Conservation (phyloP, 2,329 filamentous ascomycete species). For the Podosphaera leucotricha region DNA sequence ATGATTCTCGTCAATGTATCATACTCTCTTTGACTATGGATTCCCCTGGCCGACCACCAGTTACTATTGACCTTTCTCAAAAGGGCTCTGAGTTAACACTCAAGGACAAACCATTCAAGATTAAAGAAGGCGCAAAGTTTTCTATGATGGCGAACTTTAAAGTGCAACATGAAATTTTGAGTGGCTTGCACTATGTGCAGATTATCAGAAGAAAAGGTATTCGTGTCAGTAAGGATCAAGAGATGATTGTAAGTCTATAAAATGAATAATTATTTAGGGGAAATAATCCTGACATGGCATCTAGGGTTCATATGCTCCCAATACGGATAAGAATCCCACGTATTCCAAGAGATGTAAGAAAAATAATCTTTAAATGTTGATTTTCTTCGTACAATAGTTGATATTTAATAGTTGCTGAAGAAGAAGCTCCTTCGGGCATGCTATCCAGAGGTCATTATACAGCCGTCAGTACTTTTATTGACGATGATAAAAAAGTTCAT, state of each 20-base stretch:
- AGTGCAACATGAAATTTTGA: conserved; percentile 91
- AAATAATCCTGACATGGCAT: not conserved
- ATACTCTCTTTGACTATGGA: conserved; percentile 81
- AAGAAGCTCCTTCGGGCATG: conserved; percentile 83
- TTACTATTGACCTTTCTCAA: conserved; percentile 65
- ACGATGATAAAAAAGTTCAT: conserved; percentile 82
- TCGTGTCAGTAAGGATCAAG: conserved; percentile 73
- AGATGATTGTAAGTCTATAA: conserved; percentile 64
- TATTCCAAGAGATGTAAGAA: conserved; percentile 82
- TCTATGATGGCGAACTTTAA: conserved; percentile 87
- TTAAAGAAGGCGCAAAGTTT: conserved; percentile 88
- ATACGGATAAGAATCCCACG: conserved; percentile 61
- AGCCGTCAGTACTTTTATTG: conserved; percentile 71
- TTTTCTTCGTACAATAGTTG: conserved; percentile 1
- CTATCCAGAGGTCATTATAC: conserved; percentile 76
- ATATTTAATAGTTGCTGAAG: conserved; percentile 45
- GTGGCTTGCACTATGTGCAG: conserved; percentile 88
- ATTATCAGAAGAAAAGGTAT: conserved; percentile 77
- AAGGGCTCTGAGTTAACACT: conserved; percentile 52
- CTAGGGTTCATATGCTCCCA: conserved; percentile 80
- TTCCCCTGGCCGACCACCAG: conserved; percentile 56
- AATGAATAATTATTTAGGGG: not conserved
- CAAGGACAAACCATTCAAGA: conserved; percentile 83
- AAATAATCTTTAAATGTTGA: not conserved
- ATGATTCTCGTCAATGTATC: conserved; percentile 74